phyloP scores from a whole-genome alignment of 768 basidiomycete genomes.

The Agaricus subrufescens region DNA sequence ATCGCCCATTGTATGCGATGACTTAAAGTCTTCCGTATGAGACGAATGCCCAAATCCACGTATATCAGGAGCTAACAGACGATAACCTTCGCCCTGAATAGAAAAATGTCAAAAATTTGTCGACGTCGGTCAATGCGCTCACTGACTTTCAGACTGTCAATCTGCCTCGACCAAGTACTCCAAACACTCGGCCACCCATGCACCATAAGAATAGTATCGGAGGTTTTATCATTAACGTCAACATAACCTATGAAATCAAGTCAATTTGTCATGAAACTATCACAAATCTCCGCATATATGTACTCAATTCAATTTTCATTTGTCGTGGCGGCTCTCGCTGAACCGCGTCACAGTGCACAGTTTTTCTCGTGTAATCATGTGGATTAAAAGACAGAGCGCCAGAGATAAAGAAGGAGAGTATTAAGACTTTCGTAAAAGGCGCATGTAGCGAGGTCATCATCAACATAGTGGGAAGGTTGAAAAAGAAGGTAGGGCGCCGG shows the following conservation, averaged over 20 bases:
- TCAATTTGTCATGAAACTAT: not conserved
- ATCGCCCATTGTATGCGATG: slow-evolving; percentile 57
- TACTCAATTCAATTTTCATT: slow-evolving; percentile 43
- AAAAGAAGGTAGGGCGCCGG: no score
- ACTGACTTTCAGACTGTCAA: slow-evolving; percentile 56
- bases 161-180: slow-evolving; percentile 72
- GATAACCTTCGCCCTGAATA: slow-evolving; percentile 47
- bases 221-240: slow-evolving; percentile 51
- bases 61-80: slow-evolving; percentile 54
- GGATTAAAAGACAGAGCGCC: slow-evolving; percentile 27
- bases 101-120: not conserved
- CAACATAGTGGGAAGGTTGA: not conserved
- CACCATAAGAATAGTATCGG: slow-evolving; percentile 56
- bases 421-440: not conserved
- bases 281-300: slow-evolving; percentile 12
- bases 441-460: not conserved
- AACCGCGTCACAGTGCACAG: slow-evolving; percentile 35
- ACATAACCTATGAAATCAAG: slow-evolving; percentile 45
- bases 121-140: not conserved
- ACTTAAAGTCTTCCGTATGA: slow-evolving; percentile 56
- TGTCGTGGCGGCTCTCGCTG: slow-evolving; percentile 24
- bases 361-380: slow-evolving; percentile 25
- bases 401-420: not conserved
- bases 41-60: slow-evolving; percentile 70
- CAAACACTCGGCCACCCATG: slow-evolving; percentile 81